phyloP scores from a whole-genome alignment of 148 eudicot species.

The Rhododendron molle region DNA sequence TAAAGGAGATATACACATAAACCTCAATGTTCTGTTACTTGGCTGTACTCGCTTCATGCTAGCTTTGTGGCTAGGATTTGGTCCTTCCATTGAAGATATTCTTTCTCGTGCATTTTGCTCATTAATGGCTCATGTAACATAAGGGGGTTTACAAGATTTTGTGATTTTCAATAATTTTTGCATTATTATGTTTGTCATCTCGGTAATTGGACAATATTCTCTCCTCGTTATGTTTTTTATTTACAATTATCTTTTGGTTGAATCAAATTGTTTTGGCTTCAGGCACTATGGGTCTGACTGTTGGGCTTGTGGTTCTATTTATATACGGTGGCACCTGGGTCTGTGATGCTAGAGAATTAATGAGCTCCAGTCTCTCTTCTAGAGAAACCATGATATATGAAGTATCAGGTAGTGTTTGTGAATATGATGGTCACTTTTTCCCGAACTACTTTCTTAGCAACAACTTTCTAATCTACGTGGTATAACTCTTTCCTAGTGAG shows the following conservation, averaged over 20 bases:
- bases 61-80: neutral
- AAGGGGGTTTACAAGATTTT: neutral
- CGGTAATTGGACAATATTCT: neutral
- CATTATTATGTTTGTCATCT: neutral
- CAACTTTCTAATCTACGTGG: neutral
- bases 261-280: constrained; percentile 4
- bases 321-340: constrained; percentile 27
- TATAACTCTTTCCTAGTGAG: neutral
- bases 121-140: neutral
- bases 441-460: neutral
- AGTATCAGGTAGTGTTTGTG: constrained; percentile 22
- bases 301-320: constrained; percentile 26
- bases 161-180: neutral
- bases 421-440: too few relatives aligned
- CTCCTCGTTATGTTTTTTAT: neutral
- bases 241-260: neutral
- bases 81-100: neutral
- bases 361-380: neutral
- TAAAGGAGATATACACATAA: neutral
- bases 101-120: neutral
- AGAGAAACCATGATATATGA: constrained; percentile 4
- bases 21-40: neutral
- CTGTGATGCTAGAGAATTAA: constrained; percentile 37
- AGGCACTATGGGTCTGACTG: constrained; percentile 29
- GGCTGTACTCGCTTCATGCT: neutral